Percentiles rank a stretch among this genome's conserved stretches.
Conservation (phyloP, 2,329 filamentous ascomycete genomes). For the Blastomyces silverae region DNA sequence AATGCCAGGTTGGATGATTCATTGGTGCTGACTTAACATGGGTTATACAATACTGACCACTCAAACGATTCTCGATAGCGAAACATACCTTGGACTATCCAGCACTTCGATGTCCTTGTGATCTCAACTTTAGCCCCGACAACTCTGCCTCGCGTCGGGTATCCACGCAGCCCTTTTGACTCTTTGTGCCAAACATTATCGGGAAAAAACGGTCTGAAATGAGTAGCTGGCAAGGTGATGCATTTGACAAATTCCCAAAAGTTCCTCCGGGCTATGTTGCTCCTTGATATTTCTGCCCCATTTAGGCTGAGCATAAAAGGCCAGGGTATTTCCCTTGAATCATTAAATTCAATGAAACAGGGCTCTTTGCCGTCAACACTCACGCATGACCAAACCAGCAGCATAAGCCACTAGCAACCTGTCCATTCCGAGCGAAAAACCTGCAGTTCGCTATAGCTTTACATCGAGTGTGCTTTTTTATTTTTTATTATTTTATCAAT, state of each 20-base stretch:
- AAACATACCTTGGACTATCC: conserved; percentile 1
- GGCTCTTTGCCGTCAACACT: background rate
- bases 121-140: conserved; percentile 13
- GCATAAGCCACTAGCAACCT: background rate
- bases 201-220: background rate
- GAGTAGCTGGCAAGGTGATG: background rate
- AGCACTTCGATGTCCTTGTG: background rate
- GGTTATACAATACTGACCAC: background rate
- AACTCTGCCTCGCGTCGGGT: conserved; percentile 14
- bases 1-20: background rate
- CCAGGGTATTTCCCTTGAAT: background rate
- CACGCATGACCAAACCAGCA: background rate
- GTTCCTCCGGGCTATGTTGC: background rate
- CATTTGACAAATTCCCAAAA: background rate
- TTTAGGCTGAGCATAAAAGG: background rate
- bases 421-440: background rate
- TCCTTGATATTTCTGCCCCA: background rate
- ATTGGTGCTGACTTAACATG: background rate
- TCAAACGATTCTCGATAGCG: background rate
- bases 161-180: conserved; percentile 16
- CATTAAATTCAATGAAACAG: background rate
- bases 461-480: background rate
- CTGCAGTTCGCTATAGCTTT: background rate
- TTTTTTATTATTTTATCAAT: background rate
- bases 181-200: background rate